Base-by-base conservation (phyloP, 306 rosid genomes). In the Cucurbita moschata region DNA sequence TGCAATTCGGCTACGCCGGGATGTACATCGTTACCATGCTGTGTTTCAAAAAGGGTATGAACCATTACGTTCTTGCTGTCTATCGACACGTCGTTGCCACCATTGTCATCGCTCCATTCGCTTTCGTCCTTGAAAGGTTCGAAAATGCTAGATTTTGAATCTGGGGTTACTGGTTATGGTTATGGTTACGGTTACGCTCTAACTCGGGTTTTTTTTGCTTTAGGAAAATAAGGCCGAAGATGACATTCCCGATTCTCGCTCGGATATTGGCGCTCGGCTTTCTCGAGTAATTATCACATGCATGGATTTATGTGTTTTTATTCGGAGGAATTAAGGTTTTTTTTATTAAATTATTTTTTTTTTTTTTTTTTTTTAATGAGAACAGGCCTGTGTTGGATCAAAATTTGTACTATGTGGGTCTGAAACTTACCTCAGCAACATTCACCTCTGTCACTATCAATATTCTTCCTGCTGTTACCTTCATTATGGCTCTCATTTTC, bases 381-480 rank as follows among this genome's bases (percentile, higher is more conserved):
- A 55, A 16, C 97, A 95, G 99, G 86, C 99, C 99, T 37, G 99
- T 95, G 63, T 91, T 95, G 12, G 99, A 95, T 81, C 99, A 95
- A 78, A 95, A 95, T 74, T 69, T 89, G 50, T 95, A 91, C 83
- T 86, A 87, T 81, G 60, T 95, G 93, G 99, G 99, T 8, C 87
- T 95, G 96, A 85, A 91, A 80, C 54, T 72, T 83, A 91, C 99
- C 62, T 86, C 99, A 35, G 96, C 99, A 80, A 95, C 99, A 52
- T 95, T 89, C 83, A 86, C 96, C 50, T 85, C 99, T 5, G 96
- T 96, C 58, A 77, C 77, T 3, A 76, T 89, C 66, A 95, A 95
- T 58, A 82, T 91, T 68, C 92, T 95, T 51, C 99, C 99, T 3
- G 99, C 99, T 68, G 81, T 95, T 7, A 95, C 99, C 71, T 95